phyloP scores from a whole-genome alignment of 805 yeast species.

The Middelhovenomyces tepae region DNA sequence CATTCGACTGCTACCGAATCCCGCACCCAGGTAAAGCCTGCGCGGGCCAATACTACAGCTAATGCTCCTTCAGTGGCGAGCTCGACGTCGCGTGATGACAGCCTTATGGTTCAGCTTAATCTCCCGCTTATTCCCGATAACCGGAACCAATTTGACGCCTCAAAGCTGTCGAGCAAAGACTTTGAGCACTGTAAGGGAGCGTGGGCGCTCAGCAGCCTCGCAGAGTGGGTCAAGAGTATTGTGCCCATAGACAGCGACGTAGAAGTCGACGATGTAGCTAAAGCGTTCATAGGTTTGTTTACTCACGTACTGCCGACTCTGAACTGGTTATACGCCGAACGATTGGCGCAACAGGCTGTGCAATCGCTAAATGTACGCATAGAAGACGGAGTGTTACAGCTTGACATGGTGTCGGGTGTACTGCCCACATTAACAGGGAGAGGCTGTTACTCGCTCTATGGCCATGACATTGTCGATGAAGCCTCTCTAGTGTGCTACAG shows the following conservation, averaged over 20 bases:
- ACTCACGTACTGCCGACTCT: constrained; percentile 22
- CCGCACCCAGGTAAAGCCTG: no score
- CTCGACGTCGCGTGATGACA: no score
- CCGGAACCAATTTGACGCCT: constrained; percentile 12
- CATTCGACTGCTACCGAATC: no score
- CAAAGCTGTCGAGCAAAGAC: constrained; percentile 15
- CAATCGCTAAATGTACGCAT: constrained; percentile 17
- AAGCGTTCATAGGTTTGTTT: constrained; percentile 18
- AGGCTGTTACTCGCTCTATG: constrained; percentile 25
- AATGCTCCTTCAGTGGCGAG: no score
- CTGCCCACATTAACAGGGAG: constrained; percentile 25
- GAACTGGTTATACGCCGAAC: constrained; percentile 24
- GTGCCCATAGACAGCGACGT: constrained; percentile 8
- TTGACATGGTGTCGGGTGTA: constrained; percentile 23
- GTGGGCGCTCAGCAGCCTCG: constrained; percentile 14
- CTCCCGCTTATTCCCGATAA: constrained; percentile 19
- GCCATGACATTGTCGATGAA: constrained; percentile 9
- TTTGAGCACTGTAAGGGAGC: constrained; percentile 13
- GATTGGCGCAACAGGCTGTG: constrained; percentile 21
- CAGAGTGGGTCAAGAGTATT: constrained; percentile 13
- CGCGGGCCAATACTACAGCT: no score
- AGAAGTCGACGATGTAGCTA: constrained; percentile 12
- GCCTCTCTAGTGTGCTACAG: constrained; percentile 8
- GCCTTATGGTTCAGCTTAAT: constrained; percentile 14
- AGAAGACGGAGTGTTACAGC: constrained; percentile 17